Evolutionary conservation across 768 basidiomycete species (phyloP), one percentile per base, ranked within the genome.

Genomic region (Infundibulicybe gibba): DNA sequence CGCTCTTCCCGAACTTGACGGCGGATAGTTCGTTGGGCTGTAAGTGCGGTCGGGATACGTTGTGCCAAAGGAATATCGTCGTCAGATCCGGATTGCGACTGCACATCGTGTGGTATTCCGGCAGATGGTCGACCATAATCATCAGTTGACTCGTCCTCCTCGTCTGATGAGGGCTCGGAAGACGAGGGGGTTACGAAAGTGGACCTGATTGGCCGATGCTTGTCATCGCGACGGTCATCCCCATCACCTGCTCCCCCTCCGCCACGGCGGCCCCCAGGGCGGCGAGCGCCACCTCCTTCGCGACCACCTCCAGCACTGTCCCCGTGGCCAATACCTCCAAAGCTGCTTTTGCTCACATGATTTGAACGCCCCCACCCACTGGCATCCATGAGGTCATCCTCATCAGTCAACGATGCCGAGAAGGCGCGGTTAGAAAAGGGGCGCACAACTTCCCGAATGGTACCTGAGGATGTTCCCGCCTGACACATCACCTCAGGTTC

Each of bases 41-140:
- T 77, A 48, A 95, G 65, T 3, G 93, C 93, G 1, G 83, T 85
- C 3, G 92, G 93, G 45, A 92, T 90, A 25, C 83, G 75, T 52
- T 79, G 81, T 2, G 91, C 93, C 13, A 95, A 74, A 1, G 93
- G 93, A 1, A 92, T 71, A 54, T 95, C 86, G 60, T 95, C 92
- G 45, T 89, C 83, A 33, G 76, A 72, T 25, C 65, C 65, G 30
- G 62, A 60, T 9, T 47, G 39, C 34, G 44, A 34, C 44, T 32
- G 20, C 45, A 46, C 31, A 10, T 32, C 34, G 56, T 19, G 25
- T 43, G 46, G 25, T 34, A 35, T 42, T 39, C 55, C 41, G 57
- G 52, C 47, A 39, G 50, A 40, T 47, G 61, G 45, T 63, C 71
- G 56, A 15, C 61, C 59, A 46, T 73, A 67, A 52, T 78, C 74